These are phyloP conservation scores for Rhododendron mucronatum DNA, from an alignment of 148 eudicot genomes.

Conservation along the genomic window DNA sequence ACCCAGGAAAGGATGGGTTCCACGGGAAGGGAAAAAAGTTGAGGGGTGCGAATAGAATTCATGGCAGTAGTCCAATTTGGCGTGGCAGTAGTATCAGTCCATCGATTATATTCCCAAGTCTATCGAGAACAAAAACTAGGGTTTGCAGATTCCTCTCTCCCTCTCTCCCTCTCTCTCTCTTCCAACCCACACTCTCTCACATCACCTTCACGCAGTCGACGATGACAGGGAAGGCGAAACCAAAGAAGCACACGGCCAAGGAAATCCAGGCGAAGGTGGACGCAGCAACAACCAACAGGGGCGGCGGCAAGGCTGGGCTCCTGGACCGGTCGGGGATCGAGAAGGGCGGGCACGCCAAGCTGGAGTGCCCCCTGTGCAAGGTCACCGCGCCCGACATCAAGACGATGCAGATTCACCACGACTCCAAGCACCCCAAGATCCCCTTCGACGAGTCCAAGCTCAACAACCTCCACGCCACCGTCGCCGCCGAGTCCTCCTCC, in stretches of 20 bases:
- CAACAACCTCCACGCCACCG: slow-evolving; percentile 56
- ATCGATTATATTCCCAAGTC: not conserved
- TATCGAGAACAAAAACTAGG: not conserved
- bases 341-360: slow-evolving; percentile 89
- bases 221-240: slow-evolving; percentile 99
- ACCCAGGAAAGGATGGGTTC: too few relatives aligned
- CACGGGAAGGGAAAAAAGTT: not conserved
- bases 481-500: slow-evolving; percentile 26
- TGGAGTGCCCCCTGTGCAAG: slow-evolving; percentile 88
- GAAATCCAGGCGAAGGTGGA: slow-evolving; percentile 77
- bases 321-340: slow-evolving; percentile 62
- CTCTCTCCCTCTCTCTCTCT: not conserved
- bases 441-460: slow-evolving; percentile 72
- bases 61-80: not conserved
- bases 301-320: slow-evolving; percentile 90
- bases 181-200: not conserved
- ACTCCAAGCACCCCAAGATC: slow-evolving; percentile 76
- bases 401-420: slow-evolving; percentile 96
- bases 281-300: slow-evolving; percentile 77
- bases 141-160: not conserved
- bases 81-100: not conserved
- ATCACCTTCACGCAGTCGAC: not conserved
- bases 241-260: slow-evolving; percentile 99
- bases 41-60: not conserved
- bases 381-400: slow-evolving; percentile 80